Evolutionary conservation across 129 eudicot species (phyloP).

Genomic region (Erigeron canadensis): DNA sequence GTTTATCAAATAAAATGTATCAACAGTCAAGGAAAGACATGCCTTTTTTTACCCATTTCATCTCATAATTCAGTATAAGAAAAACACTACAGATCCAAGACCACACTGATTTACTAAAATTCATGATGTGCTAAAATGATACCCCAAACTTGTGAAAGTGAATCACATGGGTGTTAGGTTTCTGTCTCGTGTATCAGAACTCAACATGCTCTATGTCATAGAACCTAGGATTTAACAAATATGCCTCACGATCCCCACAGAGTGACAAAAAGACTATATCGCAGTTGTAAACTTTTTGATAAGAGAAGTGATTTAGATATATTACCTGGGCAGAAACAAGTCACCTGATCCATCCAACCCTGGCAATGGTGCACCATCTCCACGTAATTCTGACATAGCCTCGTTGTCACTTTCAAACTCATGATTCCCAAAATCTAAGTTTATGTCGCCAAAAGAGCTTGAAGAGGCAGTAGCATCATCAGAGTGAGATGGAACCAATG

Average conservation of each 20-base stretch:
- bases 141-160: not conserved
- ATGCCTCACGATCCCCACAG: not conserved
- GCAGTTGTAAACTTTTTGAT: not conserved
- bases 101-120: not conserved
- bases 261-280: not conserved
- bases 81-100: too few relatives aligned
- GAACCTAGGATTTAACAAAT: not conserved
- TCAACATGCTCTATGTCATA: slow-evolving; percentile 2
- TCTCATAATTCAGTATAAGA: too few relatives aligned
- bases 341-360: slow-evolving; percentile 45
- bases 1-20: too few relatives aligned
- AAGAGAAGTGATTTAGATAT: slow-evolving; percentile 12
- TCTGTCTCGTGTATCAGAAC: not conserved
- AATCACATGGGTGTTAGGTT: not conserved
- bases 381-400: slow-evolving; percentile 45
- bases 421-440: slow-evolving; percentile 39
- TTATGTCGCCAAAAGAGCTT: slow-evolving; percentile 64
- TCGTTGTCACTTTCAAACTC: slow-evolving; percentile 48
- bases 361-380: slow-evolving; percentile 34
- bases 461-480: slow-evolving; percentile 64
- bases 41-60: too few relatives aligned
- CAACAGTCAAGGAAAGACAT: too few relatives aligned
- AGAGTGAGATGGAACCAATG: slow-evolving; percentile 24
- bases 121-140: not conserved
- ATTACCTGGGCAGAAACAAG: slow-evolving; percentile 46